Evolutionary conservation across 441 rosid genomes (phyloP), one percentile per base, ranked within the genome.

Genomic region (Melastoma candidum): DNA sequence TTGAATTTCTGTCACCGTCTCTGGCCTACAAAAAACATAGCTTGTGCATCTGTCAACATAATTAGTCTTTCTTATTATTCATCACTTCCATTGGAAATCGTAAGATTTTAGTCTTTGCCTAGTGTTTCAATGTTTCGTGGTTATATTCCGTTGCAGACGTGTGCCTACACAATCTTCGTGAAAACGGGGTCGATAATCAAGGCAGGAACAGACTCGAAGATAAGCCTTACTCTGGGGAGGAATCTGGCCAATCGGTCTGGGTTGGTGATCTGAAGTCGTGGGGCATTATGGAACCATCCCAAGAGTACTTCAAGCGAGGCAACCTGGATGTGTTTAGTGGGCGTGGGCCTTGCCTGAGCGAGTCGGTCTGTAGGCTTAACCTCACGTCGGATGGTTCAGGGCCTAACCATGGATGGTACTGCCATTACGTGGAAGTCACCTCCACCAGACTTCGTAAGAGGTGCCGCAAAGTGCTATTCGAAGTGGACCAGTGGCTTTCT

Each of bases 361-460:
- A 61, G 2, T 73, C 71, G 1, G 14, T 63, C 3, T 73, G 77
- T 47, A 47, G 71, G 41, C 68, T 73, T 14, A 73, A 69, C 57
- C 44, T 73, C n/a, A 73, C 74, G 27, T 73, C 74, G 0, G 69
- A 69, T 9, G 73, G 77, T 9, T 56, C 66, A 0, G 77, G 73
- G 3, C 2, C 7, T 9, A 63, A 56, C 68, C 71, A 65, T 12
- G 70, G 73, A 9, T 68, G 71, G 73, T 72, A 59, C 53, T 72
- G 77, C 27, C 68, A 68, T 17, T 68, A 72, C 36, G 13, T 72
- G 7, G 73, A 72, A 56, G 68, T 68, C 48, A 68, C 68, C 8
- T 55, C 68, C 48, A 54, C 64, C 9, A 61, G 71, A 0, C 68
- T 66, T 43, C 68, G 57, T 13, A 52, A 26, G 56, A 32, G 26